phyloP scores from a whole-genome alignment of 441 rosid genomes.

The Jatropha podagrica region DNA sequence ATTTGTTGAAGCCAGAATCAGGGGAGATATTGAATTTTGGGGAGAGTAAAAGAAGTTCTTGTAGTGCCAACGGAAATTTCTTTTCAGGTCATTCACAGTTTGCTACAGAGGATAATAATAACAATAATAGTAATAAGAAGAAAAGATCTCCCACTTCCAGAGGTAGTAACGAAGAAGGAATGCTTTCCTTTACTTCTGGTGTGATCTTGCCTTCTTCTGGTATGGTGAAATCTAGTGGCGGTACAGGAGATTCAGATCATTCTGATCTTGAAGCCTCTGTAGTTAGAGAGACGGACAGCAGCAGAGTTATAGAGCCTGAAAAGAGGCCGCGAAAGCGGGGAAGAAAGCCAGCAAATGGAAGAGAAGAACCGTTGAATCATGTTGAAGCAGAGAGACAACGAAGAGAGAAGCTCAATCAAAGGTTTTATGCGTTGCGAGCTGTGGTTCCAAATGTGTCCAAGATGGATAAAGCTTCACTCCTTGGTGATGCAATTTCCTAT shows the following conservation, averaged over 20 bases:
- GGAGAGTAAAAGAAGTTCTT: slow-evolving; percentile 55
- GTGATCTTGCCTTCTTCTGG: slow-evolving; percentile 61
- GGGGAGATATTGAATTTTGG: slow-evolving; percentile 68
- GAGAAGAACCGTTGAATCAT: slow-evolving; percentile 97
- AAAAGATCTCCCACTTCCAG: slow-evolving; percentile 55
- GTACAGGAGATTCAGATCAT: slow-evolving; percentile 73
- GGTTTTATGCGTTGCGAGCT: slow-evolving; percentile 86
- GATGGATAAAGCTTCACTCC: slow-evolving; percentile 97
- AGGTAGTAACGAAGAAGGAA: slow-evolving; percentile 64
- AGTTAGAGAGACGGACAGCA: slow-evolving; percentile 65
- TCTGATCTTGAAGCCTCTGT: slow-evolving; percentile 96
- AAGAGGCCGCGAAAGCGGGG: slow-evolving; percentile 93
- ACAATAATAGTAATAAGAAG: slow-evolving; percentile 35
- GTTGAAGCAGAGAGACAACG: slow-evolving; percentile 99
- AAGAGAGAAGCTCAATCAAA: slow-evolving; percentile 95
- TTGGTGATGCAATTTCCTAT: slow-evolving; percentile 88
- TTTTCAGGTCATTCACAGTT: slow-evolving; percentile 38
- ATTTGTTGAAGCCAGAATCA: slow-evolving; percentile 62
- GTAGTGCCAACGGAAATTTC: slow-evolving; percentile 42
- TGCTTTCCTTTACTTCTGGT: slow-evolving; percentile 73
- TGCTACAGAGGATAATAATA: slow-evolving; percentile 34
- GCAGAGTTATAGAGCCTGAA: slow-evolving; percentile 69
- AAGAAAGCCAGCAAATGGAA: slow-evolving; percentile 90
- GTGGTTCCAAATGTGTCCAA: slow-evolving; percentile 97
- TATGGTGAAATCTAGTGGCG: slow-evolving; percentile 53